phyloP scores from a whole-genome alignment of 2,329 filamentous ascomycete species.

The Septoria linicola region DNA sequence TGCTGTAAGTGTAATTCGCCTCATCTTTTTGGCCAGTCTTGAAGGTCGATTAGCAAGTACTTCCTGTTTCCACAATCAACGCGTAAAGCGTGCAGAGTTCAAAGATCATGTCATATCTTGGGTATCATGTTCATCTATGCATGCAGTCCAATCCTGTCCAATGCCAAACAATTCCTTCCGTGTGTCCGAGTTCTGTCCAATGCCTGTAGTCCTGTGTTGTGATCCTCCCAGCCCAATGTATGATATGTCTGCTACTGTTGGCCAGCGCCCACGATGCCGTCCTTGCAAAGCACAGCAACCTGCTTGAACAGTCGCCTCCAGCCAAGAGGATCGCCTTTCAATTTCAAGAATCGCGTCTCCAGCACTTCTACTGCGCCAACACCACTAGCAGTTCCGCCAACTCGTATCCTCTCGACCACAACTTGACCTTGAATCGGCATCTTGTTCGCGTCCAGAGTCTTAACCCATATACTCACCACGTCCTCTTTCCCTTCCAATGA shows the following conservation, averaged over 20 bases:
- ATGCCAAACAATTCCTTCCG: no score
- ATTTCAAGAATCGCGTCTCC: slow-evolving; percentile 88
- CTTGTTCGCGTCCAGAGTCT: slow-evolving; percentile 68
- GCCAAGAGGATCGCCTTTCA: slow-evolving; percentile 92
- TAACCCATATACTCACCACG: slow-evolving; percentile 61
- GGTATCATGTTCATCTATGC: no score
- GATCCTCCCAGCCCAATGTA: neutral
- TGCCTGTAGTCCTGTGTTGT: neutral
- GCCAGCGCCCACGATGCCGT: slow-evolving; percentile 58
- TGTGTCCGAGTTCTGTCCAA: no score
- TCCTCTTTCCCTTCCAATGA: slow-evolving; percentile 51
- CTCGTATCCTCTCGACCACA: slow-evolving; percentile 65
- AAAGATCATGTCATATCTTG: no score
- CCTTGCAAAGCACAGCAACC: slow-evolving; percentile 81
- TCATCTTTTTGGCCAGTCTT: no score
- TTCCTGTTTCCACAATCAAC: no score
- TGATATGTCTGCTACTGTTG: slow-evolving; percentile 10
- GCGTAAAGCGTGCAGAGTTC: no score
- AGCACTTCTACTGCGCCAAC: slow-evolving; percentile 57
- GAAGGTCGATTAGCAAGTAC: no score
- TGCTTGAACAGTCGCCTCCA: slow-evolving; percentile 98
- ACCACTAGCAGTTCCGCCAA: slow-evolving; percentile 37
- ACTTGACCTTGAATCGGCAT: slow-evolving; percentile 75
- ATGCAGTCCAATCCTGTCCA: no score
- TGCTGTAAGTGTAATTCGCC: no score